These are phyloP conservation scores for Nicotiana undulata DNA, from an alignment of 257 asterid species.

Conservation along the genomic window DNA sequence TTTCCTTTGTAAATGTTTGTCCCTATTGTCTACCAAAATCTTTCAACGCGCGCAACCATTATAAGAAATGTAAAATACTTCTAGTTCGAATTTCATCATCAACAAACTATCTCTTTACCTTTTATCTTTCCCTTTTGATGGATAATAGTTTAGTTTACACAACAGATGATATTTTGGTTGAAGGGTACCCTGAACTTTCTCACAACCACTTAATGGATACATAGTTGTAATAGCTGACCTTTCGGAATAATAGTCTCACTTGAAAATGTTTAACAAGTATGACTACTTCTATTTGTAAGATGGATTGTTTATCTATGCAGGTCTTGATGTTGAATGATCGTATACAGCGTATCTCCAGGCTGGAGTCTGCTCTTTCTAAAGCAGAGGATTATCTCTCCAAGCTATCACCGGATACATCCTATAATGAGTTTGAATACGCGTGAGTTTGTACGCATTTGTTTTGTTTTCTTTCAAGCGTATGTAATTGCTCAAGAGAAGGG, in stretches of 20 bases:
- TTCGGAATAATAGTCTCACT: not conserved
- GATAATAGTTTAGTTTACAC: not conserved
- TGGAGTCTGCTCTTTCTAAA: conserved; percentile 61
- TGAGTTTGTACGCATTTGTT: conserved; percentile 31
- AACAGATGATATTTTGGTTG: not conserved
- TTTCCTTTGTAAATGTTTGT: not conserved
- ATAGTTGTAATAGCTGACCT: not conserved
- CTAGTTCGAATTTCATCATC: not conserved
- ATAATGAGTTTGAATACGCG: conserved; percentile 74
- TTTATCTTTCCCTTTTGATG: not conserved
- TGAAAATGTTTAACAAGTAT: not conserved
- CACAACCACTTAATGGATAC: not conserved
- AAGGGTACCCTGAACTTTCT: not conserved
- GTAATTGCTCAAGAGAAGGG: not conserved
- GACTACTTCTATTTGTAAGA: not conserved
- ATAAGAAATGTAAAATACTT: not conserved
- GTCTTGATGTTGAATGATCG: conserved; percentile 86
- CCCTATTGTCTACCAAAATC: not conserved
- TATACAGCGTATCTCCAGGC: conserved; percentile 65
- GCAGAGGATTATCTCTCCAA: conserved; percentile 76
- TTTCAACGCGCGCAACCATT: not conserved
- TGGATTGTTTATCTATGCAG: conserved; percentile 27
- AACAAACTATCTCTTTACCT: not conserved
- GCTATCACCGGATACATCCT: conserved; percentile 56
- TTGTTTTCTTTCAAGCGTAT: not conserved